Base-by-base conservation (phyloP, 2,329 filamentous ascomycete genomes). In the Alternaria infectoria region DNA sequence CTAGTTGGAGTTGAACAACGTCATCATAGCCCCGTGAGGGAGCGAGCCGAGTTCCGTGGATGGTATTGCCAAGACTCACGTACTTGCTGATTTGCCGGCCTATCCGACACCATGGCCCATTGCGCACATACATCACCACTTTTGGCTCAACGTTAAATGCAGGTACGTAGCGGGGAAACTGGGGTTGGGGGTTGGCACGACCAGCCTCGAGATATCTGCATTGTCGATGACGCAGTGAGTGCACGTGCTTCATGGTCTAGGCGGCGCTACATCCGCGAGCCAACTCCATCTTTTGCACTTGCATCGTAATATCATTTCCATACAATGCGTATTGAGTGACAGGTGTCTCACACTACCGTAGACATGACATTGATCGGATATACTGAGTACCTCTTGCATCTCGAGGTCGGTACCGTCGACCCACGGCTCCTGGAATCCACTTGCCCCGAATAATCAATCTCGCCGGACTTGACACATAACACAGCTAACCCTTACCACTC, bases 401-500 rank as follows among this genome's bases (percentile, higher is more conserved):
- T 6, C 6, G 28, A 30, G 28, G 28, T 32, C 25, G 13, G 69
- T 65, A 15, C 64, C 69, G 15, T 63, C 62, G 5, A 51, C 23
- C 13, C 49, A 51, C 13, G 69, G 72, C 43, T 74, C 69, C 32
- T 74, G 65, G 61, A 69, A 75, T 13, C 68, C 73, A 61, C 73
- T 75, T 25, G 60, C 63, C 36, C 56, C 52, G 59, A 72, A 56
- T 4, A 63, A 55, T 71, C 71, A 74, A 12, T 73, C 69, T 26
- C 55, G 55, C 43, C 54, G 64, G 25, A 64, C 66, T 45, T 61
- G 57, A 61, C 72, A 74, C 17, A 71, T 65, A 25, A 52, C 70
- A 59, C 72, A 74, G 8, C 72, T 70, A 17, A 68, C 68, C 72
- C 70, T 30, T 71, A 74, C 59, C 63, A 69, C 40, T 68, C 61